Evolutionary conservation across 495 filamentous ascomycete species (phyloP).

Genomic region (Aspergillus wentii): DNA sequence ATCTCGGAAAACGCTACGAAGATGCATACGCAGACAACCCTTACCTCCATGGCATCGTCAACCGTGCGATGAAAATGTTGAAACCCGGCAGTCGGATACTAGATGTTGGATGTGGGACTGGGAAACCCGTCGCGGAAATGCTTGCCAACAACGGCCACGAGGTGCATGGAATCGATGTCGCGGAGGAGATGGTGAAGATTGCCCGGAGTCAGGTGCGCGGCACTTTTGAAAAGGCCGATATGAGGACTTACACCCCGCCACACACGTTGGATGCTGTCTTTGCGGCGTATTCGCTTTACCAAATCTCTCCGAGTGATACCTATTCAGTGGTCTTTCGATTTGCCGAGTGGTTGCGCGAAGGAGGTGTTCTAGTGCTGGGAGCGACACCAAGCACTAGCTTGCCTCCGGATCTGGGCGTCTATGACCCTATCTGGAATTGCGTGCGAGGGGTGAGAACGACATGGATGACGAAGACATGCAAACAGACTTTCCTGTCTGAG

Average conservation of each 20-base stretch:
- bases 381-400: not conserved
- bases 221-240: conserved; percentile 23
- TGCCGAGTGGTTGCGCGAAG: conserved; percentile 12
- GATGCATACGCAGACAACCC: not conserved
- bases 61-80: not conserved
- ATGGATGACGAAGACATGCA: not conserved
- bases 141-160: conserved; percentile 24
- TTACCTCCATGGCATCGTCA: not conserved
- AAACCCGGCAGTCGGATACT: conserved; percentile 8
- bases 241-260: conserved; percentile 17
- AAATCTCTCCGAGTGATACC: conserved; percentile 8
- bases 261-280: conserved; percentile 9
- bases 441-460: not conserved
- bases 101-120: conserved; percentile 48
- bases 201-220: conserved; percentile 26
- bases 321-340: conserved; percentile 8
- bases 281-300: conserved; percentile 14
- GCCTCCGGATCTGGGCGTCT: not conserved
- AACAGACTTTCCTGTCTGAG: conserved; percentile 1
- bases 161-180: conserved; percentile 33
- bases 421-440: conserved; percentile 1
- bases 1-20: not conserved
- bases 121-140: conserved; percentile 25
- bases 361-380: conserved; percentile 5
- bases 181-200: conserved; percentile 24